phyloP scores from a whole-genome alignment of 306 rosid species.

The Dryas octopetala region DNA sequence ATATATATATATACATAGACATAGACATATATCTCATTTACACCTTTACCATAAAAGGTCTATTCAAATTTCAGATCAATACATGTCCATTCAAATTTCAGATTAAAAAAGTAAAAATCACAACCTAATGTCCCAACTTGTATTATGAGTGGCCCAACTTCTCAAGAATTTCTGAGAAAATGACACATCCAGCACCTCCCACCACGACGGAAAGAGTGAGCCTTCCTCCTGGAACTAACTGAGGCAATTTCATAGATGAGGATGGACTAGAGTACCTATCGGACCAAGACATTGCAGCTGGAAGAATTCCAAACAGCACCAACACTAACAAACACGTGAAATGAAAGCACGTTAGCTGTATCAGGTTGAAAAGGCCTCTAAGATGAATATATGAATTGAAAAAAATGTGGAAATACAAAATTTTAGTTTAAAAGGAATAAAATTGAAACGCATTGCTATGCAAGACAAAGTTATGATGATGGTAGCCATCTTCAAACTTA shows the following conservation, averaged over 20 bases:
- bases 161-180: constrained; percentile 56
- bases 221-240: constrained; percentile 81
- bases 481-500: not conserved
- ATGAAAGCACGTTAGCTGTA: constrained; percentile 9
- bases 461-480: not conserved
- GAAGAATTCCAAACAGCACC: constrained; percentile 72
- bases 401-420: too few relatives aligned
- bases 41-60: too few relatives aligned
- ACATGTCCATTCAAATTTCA: too few relatives aligned
- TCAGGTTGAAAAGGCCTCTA: not conserved
- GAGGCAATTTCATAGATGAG: constrained; percentile 43
- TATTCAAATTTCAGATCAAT: too few relatives aligned
- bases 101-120: too few relatives aligned
- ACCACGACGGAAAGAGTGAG: constrained; percentile 59
- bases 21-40: too few relatives aligned
- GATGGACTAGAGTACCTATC: constrained; percentile 59
- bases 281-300: constrained; percentile 83
- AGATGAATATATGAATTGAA: not conserved
- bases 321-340: constrained; percentile 42
- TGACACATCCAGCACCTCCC: constrained; percentile 64
- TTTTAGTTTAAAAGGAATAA: too few relatives aligned
- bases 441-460: not conserved
- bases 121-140: not conserved
- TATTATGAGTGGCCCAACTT: constrained; percentile 48
- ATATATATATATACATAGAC: too few relatives aligned